These are phyloP conservation scores for Aureobasidium sp. DNA, from an alignment of 2,329 filamentous ascomycete species.

Conservation along the genomic window DNA sequence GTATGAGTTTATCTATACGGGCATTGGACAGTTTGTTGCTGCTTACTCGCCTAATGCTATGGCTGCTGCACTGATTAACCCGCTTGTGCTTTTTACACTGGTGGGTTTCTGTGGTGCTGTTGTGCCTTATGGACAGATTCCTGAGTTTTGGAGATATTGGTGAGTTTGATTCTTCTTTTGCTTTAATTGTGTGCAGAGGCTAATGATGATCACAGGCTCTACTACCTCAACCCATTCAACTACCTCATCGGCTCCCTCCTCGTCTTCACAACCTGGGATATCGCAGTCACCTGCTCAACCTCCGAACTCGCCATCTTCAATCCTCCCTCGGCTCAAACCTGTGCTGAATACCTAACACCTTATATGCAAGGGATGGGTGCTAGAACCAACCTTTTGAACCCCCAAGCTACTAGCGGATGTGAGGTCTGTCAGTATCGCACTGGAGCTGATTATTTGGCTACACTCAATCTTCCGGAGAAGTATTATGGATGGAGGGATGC, in stretches of 20 bases:
- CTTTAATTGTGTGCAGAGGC: too few relatives aligned
- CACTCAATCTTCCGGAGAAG: neutral
- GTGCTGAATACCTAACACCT: constrained; percentile 30
- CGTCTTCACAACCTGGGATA: constrained; percentile 48
- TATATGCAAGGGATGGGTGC: constrained; percentile 27
- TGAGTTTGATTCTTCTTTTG: neutral
- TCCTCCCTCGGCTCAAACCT: constrained; percentile 26
- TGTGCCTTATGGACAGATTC: constrained; percentile 46
- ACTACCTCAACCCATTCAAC: constrained; percentile 44
- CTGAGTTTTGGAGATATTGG: constrained; percentile 58
- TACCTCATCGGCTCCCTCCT: constrained; percentile 21
- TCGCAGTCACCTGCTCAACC: too few relatives aligned
- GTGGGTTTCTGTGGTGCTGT: constrained; percentile 45
- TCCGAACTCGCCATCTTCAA: constrained; percentile 23
- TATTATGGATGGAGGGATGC: constrained; percentile 6
- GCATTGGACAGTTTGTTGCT: constrained; percentile 58
- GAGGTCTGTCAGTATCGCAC: constrained; percentile 7
- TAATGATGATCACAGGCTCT: constrained; percentile 38
- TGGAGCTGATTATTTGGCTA: constrained; percentile 3
- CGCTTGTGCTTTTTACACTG: constrained; percentile 29
- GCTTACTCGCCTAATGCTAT: constrained; percentile 57
- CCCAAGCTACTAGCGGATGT: too few relatives aligned
- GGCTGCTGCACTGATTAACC: constrained; percentile 50
- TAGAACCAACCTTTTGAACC: constrained; percentile 28
- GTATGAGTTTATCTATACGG: constrained; percentile 50